A percentile compares a stretch with the other conserved stretches of the same genome.
phyloP scores from a whole-genome alignment of 805 yeast genomes.

The Zygosaccharomyces lentus region DNA sequence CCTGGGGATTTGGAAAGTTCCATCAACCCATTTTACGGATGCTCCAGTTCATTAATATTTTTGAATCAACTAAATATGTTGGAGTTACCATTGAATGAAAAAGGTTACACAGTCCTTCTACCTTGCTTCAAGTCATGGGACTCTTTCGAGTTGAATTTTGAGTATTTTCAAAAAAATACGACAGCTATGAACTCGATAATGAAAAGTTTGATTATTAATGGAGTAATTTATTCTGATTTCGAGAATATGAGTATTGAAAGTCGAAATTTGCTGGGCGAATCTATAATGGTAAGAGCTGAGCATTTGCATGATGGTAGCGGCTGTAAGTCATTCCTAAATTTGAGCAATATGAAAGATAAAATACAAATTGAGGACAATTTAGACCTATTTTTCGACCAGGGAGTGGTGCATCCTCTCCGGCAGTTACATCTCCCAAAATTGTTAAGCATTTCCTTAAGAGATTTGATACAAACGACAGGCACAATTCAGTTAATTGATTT shows the following conservation, averaged over 20 bases:
- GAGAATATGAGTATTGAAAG: conserved; percentile 29
- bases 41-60: conserved; percentile 60
- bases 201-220: conserved; percentile 57
- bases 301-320: conserved; percentile 9
- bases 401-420: conserved; percentile 73
- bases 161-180: conserved; percentile 51
- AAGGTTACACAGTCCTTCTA: conserved; percentile 70
- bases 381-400: conserved; percentile 75
- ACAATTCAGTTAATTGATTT: conserved; percentile 45
- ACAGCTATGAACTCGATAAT: conserved; percentile 50
- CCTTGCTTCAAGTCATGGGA: conserved; percentile 80
- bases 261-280: conserved; percentile 32
- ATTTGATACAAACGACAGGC: conserved; percentile 54
- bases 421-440: conserved; percentile 53
- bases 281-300: conserved; percentile 18
- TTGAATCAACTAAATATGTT: conserved; percentile 50
- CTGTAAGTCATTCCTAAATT: conserved; percentile 7
- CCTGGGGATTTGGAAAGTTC: conserved; percentile 66
- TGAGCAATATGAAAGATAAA: conserved; percentile 23
- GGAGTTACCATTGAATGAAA: conserved; percentile 47
- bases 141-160: conserved; percentile 51
- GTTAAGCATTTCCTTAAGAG: conserved; percentile 48
- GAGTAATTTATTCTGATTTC: conserved; percentile 63
- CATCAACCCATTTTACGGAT: conserved; percentile 57
- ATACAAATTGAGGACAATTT: conserved; percentile 36